phyloP scores from a whole-genome alignment of 495 filamentous ascomycete species.

The Platismatia glauca region DNA sequence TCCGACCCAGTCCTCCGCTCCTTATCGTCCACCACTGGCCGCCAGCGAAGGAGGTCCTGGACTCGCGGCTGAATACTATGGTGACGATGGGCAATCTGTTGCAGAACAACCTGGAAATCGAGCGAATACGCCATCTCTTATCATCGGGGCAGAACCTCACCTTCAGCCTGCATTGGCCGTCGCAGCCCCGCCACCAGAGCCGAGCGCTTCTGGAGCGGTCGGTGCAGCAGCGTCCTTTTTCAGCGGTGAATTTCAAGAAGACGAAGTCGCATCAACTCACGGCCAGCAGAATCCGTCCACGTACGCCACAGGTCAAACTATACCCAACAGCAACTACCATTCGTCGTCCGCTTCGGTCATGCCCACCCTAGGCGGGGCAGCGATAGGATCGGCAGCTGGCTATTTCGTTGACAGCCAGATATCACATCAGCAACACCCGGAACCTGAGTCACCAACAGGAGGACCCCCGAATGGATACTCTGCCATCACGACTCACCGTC shows the following conservation, averaged over 20 bases:
- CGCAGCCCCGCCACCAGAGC: conserved; percentile 43
- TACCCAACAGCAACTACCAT: conserved; percentile 17
- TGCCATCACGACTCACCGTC: conserved; percentile 14
- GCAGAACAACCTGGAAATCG: conserved; percentile 52
- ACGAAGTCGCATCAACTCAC: conserved; percentile 8
- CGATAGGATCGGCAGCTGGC: conserved; percentile 41
- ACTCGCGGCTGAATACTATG: conserved; percentile 58
- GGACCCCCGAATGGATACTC: conserved; percentile 22
- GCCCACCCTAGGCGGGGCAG: conserved; percentile 36
- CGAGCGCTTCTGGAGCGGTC: conserved; percentile 40
- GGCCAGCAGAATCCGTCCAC: conserved; percentile 10
- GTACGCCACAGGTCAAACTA: conserved; percentile 6
- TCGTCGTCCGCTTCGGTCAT: conserved; percentile 24
- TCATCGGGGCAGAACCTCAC: conserved; percentile 42
- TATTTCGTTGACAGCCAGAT: conserved; percentile 38
- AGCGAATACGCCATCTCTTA: conserved; percentile 43
- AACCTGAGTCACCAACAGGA: conserved; percentile 27
- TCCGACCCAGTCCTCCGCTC: conserved; percentile 34
- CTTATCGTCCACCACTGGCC: conserved; percentile 46
- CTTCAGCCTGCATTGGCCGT: conserved; percentile 41
- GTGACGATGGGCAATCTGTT: conserved; percentile 56
- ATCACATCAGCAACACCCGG: conserved; percentile 27
- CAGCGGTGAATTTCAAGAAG: conserved; percentile 14
- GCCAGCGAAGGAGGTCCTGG: conserved; percentile 35
- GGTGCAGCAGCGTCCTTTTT: conserved; percentile 47